phyloP scores from a whole-genome alignment of 2,329 filamentous ascomycete species.

The Elsinoe ampelina region DNA sequence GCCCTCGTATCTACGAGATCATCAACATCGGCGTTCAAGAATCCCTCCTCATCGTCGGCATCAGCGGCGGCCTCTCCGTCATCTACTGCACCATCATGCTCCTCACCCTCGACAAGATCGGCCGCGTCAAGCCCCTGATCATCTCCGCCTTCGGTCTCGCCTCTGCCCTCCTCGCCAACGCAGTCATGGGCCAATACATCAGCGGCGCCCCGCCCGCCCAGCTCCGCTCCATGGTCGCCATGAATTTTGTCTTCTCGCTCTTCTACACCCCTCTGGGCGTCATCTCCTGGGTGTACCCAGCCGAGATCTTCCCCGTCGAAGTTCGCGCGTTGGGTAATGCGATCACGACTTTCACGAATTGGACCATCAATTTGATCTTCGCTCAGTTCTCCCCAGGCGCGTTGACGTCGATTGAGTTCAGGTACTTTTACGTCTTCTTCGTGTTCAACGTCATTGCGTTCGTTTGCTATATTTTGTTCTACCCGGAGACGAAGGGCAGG shows the following conservation, averaged over 20 bases:
- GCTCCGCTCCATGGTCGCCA: constrained; percentile 37
- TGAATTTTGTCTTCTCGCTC: constrained; percentile 40
- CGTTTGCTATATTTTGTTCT: constrained; percentile 19
- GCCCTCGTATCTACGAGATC: constrained; percentile 18
- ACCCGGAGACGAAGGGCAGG: constrained; percentile 19
- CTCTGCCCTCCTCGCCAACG: constrained; percentile 32
- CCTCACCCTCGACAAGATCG: constrained; percentile 33
- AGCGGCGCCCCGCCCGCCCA: constrained; percentile 28
- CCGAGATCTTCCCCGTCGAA: constrained; percentile 37
- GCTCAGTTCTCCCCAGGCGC: constrained; percentile 42
- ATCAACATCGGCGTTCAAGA: constrained; percentile 17
- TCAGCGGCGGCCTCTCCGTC: constrained; percentile 18
- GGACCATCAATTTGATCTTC: constrained; percentile 40
- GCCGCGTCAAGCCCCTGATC: constrained; percentile 42
- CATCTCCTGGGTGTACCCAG: constrained; percentile 41
- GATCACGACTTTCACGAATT: constrained; percentile 38
- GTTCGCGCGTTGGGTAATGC: constrained; percentile 18
- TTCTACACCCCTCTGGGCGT: constrained; percentile 36
- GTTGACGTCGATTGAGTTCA: constrained; percentile 30
- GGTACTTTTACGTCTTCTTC: constrained; percentile 43
- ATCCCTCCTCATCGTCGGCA: constrained; percentile 19
- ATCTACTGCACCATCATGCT: constrained; percentile 20
- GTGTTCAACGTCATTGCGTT: constrained; percentile 40
- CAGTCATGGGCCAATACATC: constrained; percentile 32
- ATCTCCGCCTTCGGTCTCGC: constrained; percentile 36